Evolutionary conservation across 352 stramenopile species (phyloP).

Genomic region (Sclerospora graminicola): DNA sequence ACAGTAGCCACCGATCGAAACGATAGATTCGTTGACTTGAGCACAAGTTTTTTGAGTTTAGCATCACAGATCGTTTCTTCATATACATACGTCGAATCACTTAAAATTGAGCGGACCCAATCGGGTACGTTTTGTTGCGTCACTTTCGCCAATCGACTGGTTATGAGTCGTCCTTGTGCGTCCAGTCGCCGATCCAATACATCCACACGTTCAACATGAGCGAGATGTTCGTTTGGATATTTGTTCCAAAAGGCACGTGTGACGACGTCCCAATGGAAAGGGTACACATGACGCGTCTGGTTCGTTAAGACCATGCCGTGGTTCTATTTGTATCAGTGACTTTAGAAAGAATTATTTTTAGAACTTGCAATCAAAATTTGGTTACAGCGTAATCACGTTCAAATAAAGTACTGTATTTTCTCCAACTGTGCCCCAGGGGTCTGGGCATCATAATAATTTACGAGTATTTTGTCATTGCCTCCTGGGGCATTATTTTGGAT

Average conservation of each 20-base stretch:
- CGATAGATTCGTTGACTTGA: conserved; percentile 77
- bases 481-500: too few relatives aligned
- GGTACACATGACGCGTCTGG: conserved; percentile 67
- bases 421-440: too few relatives aligned
- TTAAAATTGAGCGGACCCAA: conserved; percentile 62
- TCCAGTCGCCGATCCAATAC: conserved; percentile 69
- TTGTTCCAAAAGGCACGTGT: conserved; percentile 86
- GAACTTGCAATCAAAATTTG: too few relatives aligned
- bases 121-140: conserved; percentile 62
- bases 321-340: too few relatives aligned
- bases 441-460: too few relatives aligned
- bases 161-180: conserved; percentile 48
- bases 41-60: conserved; percentile 43
- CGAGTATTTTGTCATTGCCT: too few relatives aligned
- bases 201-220: conserved; percentile 77
- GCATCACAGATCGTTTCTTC: conserved; percentile 75
- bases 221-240: conserved; percentile 71
- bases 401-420: too few relatives aligned
- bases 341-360: too few relatives aligned
- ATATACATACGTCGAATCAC: conserved; percentile 68
- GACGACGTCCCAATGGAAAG: conserved; percentile 77
- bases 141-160: conserved; percentile 60
- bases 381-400: too few relatives aligned
- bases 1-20: conserved; percentile 69
- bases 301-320: conserved; percentile 81